Evolutionary conservation across 441 rosid species (phyloP), one percentile per base, ranked within the genome.

Genomic region (Adansonia rubrostipa): DNA sequence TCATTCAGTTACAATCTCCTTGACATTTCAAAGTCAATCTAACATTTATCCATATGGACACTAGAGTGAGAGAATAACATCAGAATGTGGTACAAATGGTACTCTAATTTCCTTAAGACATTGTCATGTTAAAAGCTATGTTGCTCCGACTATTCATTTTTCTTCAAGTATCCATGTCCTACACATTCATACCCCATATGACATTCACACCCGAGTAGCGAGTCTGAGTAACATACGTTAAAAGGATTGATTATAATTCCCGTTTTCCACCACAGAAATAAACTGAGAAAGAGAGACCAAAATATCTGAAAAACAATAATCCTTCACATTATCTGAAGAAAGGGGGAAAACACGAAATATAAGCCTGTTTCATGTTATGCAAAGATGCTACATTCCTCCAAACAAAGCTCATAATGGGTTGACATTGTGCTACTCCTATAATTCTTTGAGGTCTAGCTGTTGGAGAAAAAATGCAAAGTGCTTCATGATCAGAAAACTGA

Each of bases 341-440:
- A 2, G 60, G 40, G 4, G n/a, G 19, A 53, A 51, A 15, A 14
- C 6, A 17, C 19, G 33, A 20, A 70, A 24, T 9, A 44, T 2
- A 69, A 47, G 64, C 76, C 44, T 54, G 51, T 40, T 47, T 72
- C 76, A 56, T 5, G 6, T 20, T 48, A 20, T 45, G 57, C 54
- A 9, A 71, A 50, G 45, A 53, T 51, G n/a, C 70, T 60, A 58
- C 63, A 20, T 10, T 58, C 70, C 42, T 24, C 17, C 33, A 51
- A 71, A 71, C 75, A 71, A 44, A 40, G 15, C 6, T 57, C 68
- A 44, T 28, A 57, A 40, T 61, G 33, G 45, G 17, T 5, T 74
- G 36, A 56, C 19, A n/a, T 73, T 33, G 45, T 40, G 42, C 1
- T 19, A 15, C 61, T 22, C 22, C 45, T 24, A 5, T 17, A 28